phyloP scores from a whole-genome alignment of 2,329 filamentous ascomycete species.

The Chrysosporium queenslandicum region DNA sequence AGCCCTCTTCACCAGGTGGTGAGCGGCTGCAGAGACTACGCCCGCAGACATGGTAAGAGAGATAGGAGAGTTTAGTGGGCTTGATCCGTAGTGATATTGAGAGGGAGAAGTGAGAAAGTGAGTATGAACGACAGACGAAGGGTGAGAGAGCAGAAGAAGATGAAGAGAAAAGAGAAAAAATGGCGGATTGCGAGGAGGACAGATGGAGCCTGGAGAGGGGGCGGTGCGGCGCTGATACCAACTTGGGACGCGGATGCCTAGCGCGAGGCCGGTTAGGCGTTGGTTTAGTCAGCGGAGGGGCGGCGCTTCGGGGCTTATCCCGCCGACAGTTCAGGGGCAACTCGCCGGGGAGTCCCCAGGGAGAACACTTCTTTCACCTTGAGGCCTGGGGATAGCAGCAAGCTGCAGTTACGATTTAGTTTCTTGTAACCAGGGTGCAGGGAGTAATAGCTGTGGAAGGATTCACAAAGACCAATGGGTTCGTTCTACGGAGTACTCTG shows the following conservation, averaged over 20 bases:
- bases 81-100: background rate
- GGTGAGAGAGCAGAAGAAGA: background rate
- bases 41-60: background rate
- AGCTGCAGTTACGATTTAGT: too few relatives aligned
- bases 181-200: background rate
- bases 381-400: too few relatives aligned
- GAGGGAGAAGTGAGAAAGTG: background rate
- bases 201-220: background rate
- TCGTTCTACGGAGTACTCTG: too few relatives aligned
- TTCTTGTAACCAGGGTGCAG: too few relatives aligned
- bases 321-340: background rate
- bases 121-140: background rate
- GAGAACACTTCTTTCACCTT: too few relatives aligned
- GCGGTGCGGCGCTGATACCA: background rate
- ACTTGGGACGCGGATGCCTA: background rate
- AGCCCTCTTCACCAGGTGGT: slow-evolving; percentile 1
- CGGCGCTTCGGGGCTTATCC: background rate
- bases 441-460: too few relatives aligned
- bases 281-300: background rate
- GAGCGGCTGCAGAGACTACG: background rate
- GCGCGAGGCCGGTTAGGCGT: too few relatives aligned
- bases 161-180: background rate
- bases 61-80: background rate
- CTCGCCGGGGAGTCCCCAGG: background rate
- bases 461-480: too few relatives aligned